These are phyloP conservation scores for Rubroshorea leprosula DNA, from an alignment of 345 rosid genomes.

Conservation along the genomic window DNA sequence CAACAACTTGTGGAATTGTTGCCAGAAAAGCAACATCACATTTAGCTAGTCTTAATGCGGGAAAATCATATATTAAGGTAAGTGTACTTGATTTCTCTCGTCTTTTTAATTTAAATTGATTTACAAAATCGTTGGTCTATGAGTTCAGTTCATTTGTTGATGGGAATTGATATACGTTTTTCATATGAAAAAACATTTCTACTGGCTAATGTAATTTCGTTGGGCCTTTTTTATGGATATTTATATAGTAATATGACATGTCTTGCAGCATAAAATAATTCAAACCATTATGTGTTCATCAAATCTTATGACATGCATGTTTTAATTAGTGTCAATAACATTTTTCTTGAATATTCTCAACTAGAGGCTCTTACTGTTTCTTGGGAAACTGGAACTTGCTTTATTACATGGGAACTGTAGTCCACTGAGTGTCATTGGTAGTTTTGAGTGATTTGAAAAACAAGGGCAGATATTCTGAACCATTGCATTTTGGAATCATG, in stretches of 20 bases:
- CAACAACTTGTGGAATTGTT: slow-evolving; percentile 9
- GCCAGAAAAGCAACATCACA: slow-evolving; percentile 10
- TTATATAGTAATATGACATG: too few relatives aligned
- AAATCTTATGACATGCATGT: too few relatives aligned
- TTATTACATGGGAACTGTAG: slow-evolving; percentile 6
- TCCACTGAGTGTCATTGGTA: neutral
- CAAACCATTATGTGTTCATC: too few relatives aligned
- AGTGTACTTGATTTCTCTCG: neutral
- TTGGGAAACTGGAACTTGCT: slow-evolving; percentile 15
- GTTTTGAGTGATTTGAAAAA: slow-evolving; percentile 13
- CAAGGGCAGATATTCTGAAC: slow-evolving; percentile 10
- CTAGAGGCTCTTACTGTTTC: slow-evolving; percentile 12
- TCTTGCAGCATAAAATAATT: too few relatives aligned
- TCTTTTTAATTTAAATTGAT: slow-evolving; percentile 1
- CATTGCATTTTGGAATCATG: slow-evolving; percentile 2
- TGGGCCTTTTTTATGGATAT: too few relatives aligned
- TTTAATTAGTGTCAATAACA: slow-evolving; percentile 6
- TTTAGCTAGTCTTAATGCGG: slow-evolving; percentile 1
- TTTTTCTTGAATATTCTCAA: slow-evolving; percentile 18
- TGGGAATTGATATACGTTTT: too few relatives aligned
- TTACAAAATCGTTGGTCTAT: neutral
- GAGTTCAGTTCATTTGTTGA: too few relatives aligned
- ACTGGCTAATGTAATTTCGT: too few relatives aligned
- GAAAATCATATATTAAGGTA: slow-evolving; percentile 9
- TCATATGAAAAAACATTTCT: too few relatives aligned